Percentiles rank a stretch among this genome's conserved stretches.
phyloP scores from a whole-genome alignment of 1,284 basidiomycete genomes.

The Veloboletus limbatus region DNA sequence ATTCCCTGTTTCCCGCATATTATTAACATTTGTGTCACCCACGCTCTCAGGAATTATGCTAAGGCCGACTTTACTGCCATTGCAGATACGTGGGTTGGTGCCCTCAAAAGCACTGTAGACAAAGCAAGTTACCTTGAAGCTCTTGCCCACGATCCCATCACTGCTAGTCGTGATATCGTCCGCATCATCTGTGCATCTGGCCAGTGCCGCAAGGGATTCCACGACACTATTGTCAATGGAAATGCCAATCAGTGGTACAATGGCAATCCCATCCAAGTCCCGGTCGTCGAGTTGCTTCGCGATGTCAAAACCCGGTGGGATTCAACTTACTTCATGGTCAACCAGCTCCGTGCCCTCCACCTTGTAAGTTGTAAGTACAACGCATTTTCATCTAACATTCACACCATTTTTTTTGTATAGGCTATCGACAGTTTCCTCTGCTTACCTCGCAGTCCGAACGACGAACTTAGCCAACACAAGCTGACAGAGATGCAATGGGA shows the following conservation, averaged over 20 bases:
- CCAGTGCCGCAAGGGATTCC: background rate
- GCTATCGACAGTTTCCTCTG: background rate
- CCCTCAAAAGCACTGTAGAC: background rate
- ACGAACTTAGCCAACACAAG: background rate
- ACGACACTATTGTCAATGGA: background rate
- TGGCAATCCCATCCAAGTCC: background rate
- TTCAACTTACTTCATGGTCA: background rate
- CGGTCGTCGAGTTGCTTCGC: background rate
- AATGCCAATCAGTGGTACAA: background rate
- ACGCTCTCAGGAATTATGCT: background rate
- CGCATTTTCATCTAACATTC: too few relatives aligned
- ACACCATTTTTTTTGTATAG: too few relatives aligned
- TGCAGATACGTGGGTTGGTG: background rate
- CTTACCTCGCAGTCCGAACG: background rate
- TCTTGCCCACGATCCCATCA: background rate
- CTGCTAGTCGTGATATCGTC: background rate
- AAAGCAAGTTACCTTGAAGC: background rate
- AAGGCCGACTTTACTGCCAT: background rate
- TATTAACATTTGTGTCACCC: background rate
- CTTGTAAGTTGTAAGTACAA: background rate
- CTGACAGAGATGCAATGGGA: background rate
- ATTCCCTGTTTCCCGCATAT: constrained; percentile 5
- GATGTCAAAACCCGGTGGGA: background rate
- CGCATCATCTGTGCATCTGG: background rate
- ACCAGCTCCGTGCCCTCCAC: background rate